Base-by-base conservation (phyloP, 306 rosid species). In the Pachyrhizus erosus region DNA sequence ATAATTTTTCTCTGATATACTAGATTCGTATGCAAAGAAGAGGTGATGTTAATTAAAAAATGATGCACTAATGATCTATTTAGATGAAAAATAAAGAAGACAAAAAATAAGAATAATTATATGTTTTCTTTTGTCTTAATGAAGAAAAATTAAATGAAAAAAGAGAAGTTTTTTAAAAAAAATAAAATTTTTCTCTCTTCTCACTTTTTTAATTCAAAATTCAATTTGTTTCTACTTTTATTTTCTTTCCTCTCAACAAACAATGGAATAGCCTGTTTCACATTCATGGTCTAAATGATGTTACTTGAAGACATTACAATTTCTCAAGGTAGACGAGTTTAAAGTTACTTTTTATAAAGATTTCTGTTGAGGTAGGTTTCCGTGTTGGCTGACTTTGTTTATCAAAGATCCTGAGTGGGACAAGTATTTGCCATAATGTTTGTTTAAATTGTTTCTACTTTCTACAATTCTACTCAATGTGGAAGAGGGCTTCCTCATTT, bases 291-390 rank as follows among this genome's bases (percentile, higher is more conserved):
- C 51, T 65, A 77, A 72, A 40, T 17, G 60, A 51, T 65, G 17
- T 70, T 61, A 5, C 7, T 7, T 37, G 68, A 31, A 80, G 34
- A 43, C 70, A 79, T 75, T 21, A 5, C 9, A 52, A 17, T 77
- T 77, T 75, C 61, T 79, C 5, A 39, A 40, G 66, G 60, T 60
- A 42, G 62, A 73, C 18, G 42, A 82, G 51, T 46, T 34, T 70
- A 81, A 87, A 78, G 88, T 65, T 42, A 61, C 86, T 78, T 87
- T 87, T 42, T 61, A 0, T 74, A 52, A 60, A 84, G 86, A 42
- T 58, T 70, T 81, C 33, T 57, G 78, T 87, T 57, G 71, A 49
- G 82, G 73, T 58, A 11, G 87, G 83, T 45, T 76, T 60, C 42
- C 21, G 17, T 51, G 51, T 68, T 65, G 73, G 42, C 40, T 61